These are phyloP conservation scores for Globisporangium iwayamae DNA, from an alignment of 352 stramenopile species.

Conservation along the genomic window DNA sequence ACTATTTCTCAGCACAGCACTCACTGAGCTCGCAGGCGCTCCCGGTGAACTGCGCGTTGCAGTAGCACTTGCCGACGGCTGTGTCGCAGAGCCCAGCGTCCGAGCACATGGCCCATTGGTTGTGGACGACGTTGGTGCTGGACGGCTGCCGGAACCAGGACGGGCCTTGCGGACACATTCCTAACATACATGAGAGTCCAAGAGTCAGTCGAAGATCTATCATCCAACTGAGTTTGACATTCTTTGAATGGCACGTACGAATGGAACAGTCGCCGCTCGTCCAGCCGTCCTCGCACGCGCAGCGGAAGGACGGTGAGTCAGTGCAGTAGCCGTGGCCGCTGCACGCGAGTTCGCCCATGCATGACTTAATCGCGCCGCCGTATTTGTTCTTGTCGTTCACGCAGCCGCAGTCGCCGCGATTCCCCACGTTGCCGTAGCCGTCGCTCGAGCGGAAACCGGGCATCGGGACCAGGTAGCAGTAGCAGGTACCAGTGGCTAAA, in stretches of 20 bases:
- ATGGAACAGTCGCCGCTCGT: slow-evolving; percentile 56
- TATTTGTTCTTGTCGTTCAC: slow-evolving; percentile 80
- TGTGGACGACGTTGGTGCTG: slow-evolving; percentile 44
- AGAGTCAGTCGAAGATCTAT: neutral
- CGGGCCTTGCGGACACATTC: slow-evolving; percentile 50
- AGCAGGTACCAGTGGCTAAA: slow-evolving; percentile 43
- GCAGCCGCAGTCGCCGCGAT: slow-evolving; percentile 90
- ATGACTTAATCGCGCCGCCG: slow-evolving; percentile 51
- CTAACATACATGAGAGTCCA: slow-evolving; percentile 19
- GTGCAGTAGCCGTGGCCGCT: slow-evolving; percentile 72
- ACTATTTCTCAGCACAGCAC: neutral
- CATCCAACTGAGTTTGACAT: neutral
- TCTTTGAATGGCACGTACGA: slow-evolving; percentile 24
- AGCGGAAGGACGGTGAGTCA: slow-evolving; percentile 48
- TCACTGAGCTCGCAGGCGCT: slow-evolving; percentile 53
- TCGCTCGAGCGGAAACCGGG: slow-evolving; percentile 79
- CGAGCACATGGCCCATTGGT: slow-evolving; percentile 51
- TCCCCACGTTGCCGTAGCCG: slow-evolving; percentile 82
- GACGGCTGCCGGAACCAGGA: slow-evolving; percentile 61
- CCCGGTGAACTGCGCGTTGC: slow-evolving; percentile 56
- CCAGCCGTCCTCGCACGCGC: slow-evolving; percentile 63
- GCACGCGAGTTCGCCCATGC: slow-evolving; percentile 63
- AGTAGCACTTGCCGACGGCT: slow-evolving; percentile 51
- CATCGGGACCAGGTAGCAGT: slow-evolving; percentile 64
- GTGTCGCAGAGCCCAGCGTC: slow-evolving; percentile 58